Percentiles rank a stretch among this genome's conserved stretches.
Evolutionary conservation across 495 filamentous ascomycete genomes (phyloP).

Genomic region (Trichoderma erinaceum): DNA sequence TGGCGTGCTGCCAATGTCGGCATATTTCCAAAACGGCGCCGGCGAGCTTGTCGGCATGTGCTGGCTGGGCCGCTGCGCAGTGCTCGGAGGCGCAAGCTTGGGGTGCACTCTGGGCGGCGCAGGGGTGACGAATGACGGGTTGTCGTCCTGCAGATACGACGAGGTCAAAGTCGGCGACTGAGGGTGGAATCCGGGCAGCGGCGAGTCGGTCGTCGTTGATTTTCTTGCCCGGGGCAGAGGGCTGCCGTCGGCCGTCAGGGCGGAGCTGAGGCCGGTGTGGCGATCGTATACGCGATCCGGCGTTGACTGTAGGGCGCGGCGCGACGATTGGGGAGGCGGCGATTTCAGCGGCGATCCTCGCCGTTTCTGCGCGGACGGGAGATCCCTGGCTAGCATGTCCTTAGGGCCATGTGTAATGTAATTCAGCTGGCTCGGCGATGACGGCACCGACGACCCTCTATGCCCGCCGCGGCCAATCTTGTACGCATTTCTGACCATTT

Average conservation of each 20-base stretch:
- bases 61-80: constrained; percentile 82
- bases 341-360: constrained; percentile 47
- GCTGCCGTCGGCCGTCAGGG: constrained; percentile 43
- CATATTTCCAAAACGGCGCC: constrained; percentile 95
- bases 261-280: constrained; percentile 39
- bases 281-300: constrained; percentile 56
- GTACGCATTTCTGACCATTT: constrained; percentile 48
- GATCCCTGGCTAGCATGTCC: constrained; percentile 41
- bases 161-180: constrained; percentile 59
- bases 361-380: constrained; percentile 38
- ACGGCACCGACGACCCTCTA: constrained; percentile 51
- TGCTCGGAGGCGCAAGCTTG: constrained; percentile 79
- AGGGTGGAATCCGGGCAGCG: constrained; percentile 3
- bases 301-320: constrained; percentile 45
- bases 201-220: constrained; percentile 48
- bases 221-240: constrained; percentile 47
- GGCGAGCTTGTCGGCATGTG: constrained; percentile 93
- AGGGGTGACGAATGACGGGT: constrained; percentile 66
- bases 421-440: constrained; percentile 48
- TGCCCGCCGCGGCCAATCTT: constrained; percentile 51
- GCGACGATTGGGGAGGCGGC: constrained; percentile 40
- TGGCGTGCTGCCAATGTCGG: constrained; percentile 70
- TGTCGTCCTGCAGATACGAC: constrained; percentile 48
- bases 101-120: constrained; percentile 79
- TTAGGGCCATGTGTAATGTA: constrained; percentile 43